Evolutionary conservation across 352 stramenopile genomes (phyloP), one percentile per base, ranked within the genome.

Genomic region (Blastocystis sp.): DNA sequence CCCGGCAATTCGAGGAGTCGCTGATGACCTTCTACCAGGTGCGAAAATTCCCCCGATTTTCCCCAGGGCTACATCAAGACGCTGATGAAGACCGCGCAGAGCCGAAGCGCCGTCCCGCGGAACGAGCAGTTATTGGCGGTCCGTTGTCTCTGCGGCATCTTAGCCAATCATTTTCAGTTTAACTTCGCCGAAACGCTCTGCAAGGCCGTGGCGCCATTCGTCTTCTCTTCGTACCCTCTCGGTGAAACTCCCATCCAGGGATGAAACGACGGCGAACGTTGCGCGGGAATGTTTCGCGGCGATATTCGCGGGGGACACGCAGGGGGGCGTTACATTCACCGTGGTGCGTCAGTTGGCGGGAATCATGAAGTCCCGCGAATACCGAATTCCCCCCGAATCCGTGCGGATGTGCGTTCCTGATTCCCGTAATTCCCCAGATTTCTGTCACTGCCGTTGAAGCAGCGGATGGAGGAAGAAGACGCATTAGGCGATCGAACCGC

Each of bases 151-250:
- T 84, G 73, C 36, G 51, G 49, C 3, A 27, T 84, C 8, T 46
- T 84, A 6, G 29, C 32, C 4, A 73, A 84, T 42, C 73, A 84
- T 24, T 84, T 75, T 42, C 54, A 73, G 40, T 84, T 84, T 24
- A 84, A 84, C 44, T 38, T 73, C 7, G 73, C 59, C 18, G 73
- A 84, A 8, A 84, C 59, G 6, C 4, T 84, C 32, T 54, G 54
- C 59, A 73, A 84, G 32, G 32, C 59, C 21, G 36, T 84, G 21
- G 32, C 75, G 51, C 73, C 73, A 4, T 84, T 69, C 54, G 38
- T 44, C 9, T 11, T 38, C 16, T 84, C 49, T 21, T 44, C 46
- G 73, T 84, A 18, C 9, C 42, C 16, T 34, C 38, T 27, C 21
- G 9, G 18, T 21, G 27, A 6, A 29, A 4, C 24, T 46, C 4